Percentiles rank a stretch among this genome's conserved stretches.
Evolutionary conservation across 495 filamentous ascomycete genomes (phyloP).

Genomic region (Aspergillus bertholletiae): DNA sequence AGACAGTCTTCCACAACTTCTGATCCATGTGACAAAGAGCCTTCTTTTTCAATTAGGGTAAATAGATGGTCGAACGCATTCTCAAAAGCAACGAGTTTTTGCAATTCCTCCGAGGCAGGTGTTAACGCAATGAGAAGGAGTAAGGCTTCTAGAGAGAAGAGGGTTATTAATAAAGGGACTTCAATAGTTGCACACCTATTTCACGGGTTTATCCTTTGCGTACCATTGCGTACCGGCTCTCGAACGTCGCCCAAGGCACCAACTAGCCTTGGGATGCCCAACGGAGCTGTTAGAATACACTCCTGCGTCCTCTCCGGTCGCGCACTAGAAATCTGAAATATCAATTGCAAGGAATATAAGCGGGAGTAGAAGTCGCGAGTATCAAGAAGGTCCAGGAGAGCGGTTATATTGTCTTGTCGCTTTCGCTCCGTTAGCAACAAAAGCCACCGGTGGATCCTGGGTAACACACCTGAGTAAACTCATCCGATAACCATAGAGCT

Average conservation of each 20-base stretch:
- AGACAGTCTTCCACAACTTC: conserved; percentile 91
- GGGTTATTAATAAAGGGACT: conserved; percentile 9
- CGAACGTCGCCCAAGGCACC: conserved; percentile 77
- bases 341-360: conserved; percentile 86
- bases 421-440: conserved; percentile 42
- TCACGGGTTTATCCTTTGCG: conserved; percentile 13
- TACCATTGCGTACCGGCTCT: conserved; percentile 88
- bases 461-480: conserved; percentile 81
- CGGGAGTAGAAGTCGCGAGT: conserved; percentile 87
- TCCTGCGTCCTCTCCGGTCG: conserved; percentile 93
- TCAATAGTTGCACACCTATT: not conserved
- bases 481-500: conserved; percentile 92
- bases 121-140: conserved; percentile 67
- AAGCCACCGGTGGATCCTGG: conserved; percentile 11
- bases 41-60: conserved; percentile 74
- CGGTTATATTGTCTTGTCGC: conserved; percentile 95
- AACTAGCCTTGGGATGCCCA: conserved; percentile 85
- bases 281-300: conserved; percentile 81
- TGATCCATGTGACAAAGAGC: conserved; percentile 78
- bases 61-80: conserved; percentile 89
- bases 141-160: conserved; percentile 52
- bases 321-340: conserved; percentile 80
- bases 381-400: conserved; percentile 86
- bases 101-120: conserved; percentile 71
- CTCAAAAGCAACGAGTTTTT: conserved; percentile 92